Evolutionary conservation across 1,139 yeast species (phyloP).

Genomic region (Suhomyces anneliseae): DNA sequence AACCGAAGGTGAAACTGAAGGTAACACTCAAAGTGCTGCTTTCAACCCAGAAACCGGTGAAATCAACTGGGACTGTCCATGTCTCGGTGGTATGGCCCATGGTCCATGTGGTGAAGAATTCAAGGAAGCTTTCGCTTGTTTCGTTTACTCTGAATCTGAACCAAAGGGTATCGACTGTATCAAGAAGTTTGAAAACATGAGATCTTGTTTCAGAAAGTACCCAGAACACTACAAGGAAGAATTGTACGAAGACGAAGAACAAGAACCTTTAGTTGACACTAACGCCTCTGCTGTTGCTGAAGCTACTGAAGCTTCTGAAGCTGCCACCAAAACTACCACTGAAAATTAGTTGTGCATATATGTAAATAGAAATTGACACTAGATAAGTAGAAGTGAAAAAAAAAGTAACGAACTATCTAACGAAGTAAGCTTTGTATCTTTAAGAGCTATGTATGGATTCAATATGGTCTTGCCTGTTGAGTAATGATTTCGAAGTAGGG

Average conservation of each 20-base stretch:
- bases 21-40: slow-evolving; percentile 56
- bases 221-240: slow-evolving; percentile 96
- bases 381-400: not conserved
- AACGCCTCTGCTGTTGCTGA: slow-evolving; percentile 13
- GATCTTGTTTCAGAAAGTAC: slow-evolving; percentile 87
- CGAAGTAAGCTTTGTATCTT: not conserved
- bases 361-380: slow-evolving; percentile 4
- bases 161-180: slow-evolving; percentile 98
- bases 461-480: not conserved
- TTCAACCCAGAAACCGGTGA: slow-evolving; percentile 98
- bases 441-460: not conserved
- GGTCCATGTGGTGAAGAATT: slow-evolving; percentile 99
- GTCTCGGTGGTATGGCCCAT: slow-evolving; percentile 98
- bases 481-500: too few relatives aligned
- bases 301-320: slow-evolving; percentile 13
- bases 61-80: slow-evolving; percentile 99
- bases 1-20: slow-evolving; percentile 21
- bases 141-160: slow-evolving; percentile 90
- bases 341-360: not conserved
- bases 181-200: slow-evolving; percentile 89
- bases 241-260: slow-evolving; percentile 70
- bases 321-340: not conserved
- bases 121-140: slow-evolving; percentile 94
- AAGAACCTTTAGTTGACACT: slow-evolving; percentile 9
- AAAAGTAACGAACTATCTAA: not conserved